These are phyloP conservation scores for Clarireedia hainanense DNA, from an alignment of 2,329 filamentous ascomycete species.

Conservation along the genomic window DNA sequence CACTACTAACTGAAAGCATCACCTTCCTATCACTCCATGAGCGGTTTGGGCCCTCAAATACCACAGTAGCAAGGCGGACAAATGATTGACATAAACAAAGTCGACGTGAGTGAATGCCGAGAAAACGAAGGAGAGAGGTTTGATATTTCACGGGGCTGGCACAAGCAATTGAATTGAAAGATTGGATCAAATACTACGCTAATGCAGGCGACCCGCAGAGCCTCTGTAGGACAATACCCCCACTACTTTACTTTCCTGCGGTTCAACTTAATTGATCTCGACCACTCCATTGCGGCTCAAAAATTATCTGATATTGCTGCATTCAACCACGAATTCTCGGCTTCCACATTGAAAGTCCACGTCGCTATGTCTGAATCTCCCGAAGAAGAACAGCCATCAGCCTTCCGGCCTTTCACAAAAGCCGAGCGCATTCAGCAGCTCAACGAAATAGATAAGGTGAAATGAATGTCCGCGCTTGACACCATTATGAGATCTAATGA, in stretches of 20 bases:
- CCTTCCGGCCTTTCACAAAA: slow-evolving; percentile 49
- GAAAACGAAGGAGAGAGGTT: too few relatives aligned
- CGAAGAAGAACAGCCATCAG: slow-evolving; percentile 14
- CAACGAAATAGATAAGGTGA: slow-evolving; percentile 65
- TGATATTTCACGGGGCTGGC: not conserved
- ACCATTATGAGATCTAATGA: not conserved
- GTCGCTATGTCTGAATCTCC: slow-evolving; percentile 9
- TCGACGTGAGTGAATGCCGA: too few relatives aligned
- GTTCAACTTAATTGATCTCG: too few relatives aligned
- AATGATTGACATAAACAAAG: too few relatives aligned
- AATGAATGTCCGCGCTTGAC: not conserved
- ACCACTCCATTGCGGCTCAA: too few relatives aligned
- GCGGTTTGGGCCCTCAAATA: too few relatives aligned
- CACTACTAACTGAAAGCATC: too few relatives aligned
- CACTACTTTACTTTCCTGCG: not conserved
- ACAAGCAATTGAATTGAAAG: not conserved
- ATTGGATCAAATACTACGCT: slow-evolving; percentile 6
- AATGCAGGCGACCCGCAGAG: slow-evolving; percentile 27
- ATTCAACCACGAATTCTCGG: not conserved
- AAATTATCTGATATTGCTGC: too few relatives aligned
- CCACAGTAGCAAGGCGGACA: too few relatives aligned
- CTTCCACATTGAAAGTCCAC: not conserved
- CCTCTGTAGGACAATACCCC: slow-evolving; percentile 8
- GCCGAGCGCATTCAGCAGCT: slow-evolving; percentile 76
- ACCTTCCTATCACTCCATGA: too few relatives aligned